Percentiles rank a stretch among this genome's conserved stretches.
These are phyloP conservation scores for Pseudodiploospora longispora DNA, from an alignment of 2,329 filamentous ascomycete species.

Conservation along the genomic window DNA sequence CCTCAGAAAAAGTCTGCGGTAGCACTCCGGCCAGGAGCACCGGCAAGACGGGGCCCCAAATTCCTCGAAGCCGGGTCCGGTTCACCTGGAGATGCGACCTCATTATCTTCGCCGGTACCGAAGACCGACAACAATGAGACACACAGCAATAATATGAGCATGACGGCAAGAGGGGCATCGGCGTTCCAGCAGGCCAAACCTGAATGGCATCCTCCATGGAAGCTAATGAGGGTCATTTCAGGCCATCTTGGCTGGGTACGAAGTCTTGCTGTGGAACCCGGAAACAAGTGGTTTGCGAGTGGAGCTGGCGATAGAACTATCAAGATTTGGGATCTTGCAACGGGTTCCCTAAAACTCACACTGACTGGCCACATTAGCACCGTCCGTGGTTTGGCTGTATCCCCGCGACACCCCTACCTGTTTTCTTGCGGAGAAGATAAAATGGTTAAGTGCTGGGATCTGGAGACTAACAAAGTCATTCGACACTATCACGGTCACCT, in stretches of 20 bases:
- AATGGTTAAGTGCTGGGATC: constrained; percentile 99
- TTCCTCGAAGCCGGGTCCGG: constrained; percentile 29
- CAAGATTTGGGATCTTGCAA: constrained; percentile 96
- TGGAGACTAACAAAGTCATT: constrained; percentile 99
- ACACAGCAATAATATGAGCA: constrained; percentile 21
- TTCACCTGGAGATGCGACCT: constrained; percentile 28
- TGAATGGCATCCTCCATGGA: constrained; percentile 97
- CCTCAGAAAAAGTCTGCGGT: constrained; percentile 20
- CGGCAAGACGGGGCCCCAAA: constrained; percentile 24
- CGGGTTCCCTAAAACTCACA: constrained; percentile 74
- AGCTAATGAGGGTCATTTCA: constrained; percentile 94
- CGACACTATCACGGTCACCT: constrained; percentile 95
- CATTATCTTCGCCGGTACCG: constrained; percentile 23
- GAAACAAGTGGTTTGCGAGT: constrained; percentile 95
- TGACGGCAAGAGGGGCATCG: constrained; percentile 22
- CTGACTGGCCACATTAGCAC: constrained; percentile 92
- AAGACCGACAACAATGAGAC: constrained; percentile 9
- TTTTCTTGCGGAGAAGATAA: constrained; percentile 99
- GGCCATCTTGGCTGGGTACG: constrained; percentile 95
- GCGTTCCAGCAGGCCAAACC: constrained; percentile 52
- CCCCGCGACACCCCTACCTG: constrained; percentile 86
- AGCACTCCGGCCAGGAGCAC: constrained; percentile 40
- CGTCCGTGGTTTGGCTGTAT: constrained; percentile 85
- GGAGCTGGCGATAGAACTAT: constrained; percentile 94
- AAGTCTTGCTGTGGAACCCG: constrained; percentile 81